Base-by-base conservation (phyloP, 208 protist genomes). In the Leptomonas pyrrhocoris region DNA sequence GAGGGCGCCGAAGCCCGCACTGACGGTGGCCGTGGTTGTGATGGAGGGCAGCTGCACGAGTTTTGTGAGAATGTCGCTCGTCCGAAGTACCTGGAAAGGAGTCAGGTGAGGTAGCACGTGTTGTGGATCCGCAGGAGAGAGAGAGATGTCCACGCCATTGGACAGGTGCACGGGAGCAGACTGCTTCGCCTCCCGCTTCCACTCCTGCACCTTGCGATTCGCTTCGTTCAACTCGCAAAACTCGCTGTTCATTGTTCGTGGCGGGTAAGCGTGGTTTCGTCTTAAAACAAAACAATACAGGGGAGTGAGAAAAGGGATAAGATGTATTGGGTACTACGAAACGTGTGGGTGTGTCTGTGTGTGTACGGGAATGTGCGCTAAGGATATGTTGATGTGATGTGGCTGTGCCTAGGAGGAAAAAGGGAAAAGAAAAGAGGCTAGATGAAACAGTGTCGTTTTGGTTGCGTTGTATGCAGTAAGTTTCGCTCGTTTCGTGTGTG, bases 11-110 rank as follows among this genome's bases (percentile, higher is more conserved):
- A 84, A 83, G 23, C 55, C 23, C 15, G 68, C 66, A 64, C 81
- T 84, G 21, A 72, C 56, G 13, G 56, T 27, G 15, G 80, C 77
- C 1, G 87, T 93, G 31, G 53, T 38, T 0, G 50, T 62, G 25
- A 82, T 66, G 19, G 82, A 86, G 0, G 87, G 84, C 16, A 87
- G 36, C 9, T 51, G 46, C 43, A 90, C 70, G 9, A 88, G 51
- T 15, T 66, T 18, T 0, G 58, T 75, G 18, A 85, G 36, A 46
- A 85, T 56, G 45, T 88, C 77, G 23, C 57, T 34, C 5, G 45
- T 68, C 51, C 43, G 59, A 3, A 93, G 68, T 7, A 84, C 54
- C 21, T 57, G 56, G 36, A 86, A 87, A 1, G 77, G 75, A 2
- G 73, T 73, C 19, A 84, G 70, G 23, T 74, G 68, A 2, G 81